These are phyloP conservation scores for Vigna nakashimae DNA, from an alignment of 306 rosid genomes.

Conservation along the genomic window DNA sequence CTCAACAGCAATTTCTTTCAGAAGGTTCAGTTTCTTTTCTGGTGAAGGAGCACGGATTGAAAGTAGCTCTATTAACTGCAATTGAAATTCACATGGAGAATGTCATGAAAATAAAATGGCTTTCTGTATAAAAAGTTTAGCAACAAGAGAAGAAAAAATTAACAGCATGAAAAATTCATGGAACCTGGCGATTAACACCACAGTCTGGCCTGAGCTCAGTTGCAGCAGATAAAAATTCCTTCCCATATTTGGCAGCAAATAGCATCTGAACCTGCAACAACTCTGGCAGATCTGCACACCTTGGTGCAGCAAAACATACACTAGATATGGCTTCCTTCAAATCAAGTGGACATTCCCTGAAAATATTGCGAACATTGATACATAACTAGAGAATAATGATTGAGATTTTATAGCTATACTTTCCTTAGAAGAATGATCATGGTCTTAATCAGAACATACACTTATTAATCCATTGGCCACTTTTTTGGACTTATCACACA, in stretches of 20 bases:
- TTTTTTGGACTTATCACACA: background rate
- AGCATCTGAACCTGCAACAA: slow-evolving; percentile 86
- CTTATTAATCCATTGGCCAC: slow-evolving; percentile 1
- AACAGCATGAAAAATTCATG: slow-evolving; percentile 36
- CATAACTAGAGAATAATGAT: slow-evolving; percentile 25
- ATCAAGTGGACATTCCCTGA: slow-evolving; percentile 92
- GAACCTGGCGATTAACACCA: slow-evolving; percentile 98
- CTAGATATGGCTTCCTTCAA: slow-evolving; percentile 97
- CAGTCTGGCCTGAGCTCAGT: slow-evolving; percentile 93
- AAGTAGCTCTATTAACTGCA: slow-evolving; percentile 86
- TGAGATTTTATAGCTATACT: background rate
- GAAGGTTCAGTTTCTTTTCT: slow-evolving; percentile 83
- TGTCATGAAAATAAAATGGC: slow-evolving; percentile 18
- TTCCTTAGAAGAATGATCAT: slow-evolving; percentile 11
- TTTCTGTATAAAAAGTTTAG: slow-evolving; percentile 17
- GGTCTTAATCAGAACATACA: slow-evolving; percentile 7
- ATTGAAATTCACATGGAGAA: slow-evolving; percentile 41
- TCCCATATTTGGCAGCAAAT: slow-evolving; percentile 86
- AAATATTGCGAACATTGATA: slow-evolving; percentile 14
- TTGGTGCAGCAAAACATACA: slow-evolving; percentile 94
- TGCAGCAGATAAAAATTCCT: slow-evolving; percentile 82
- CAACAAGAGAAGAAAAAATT: slow-evolving; percentile 17
- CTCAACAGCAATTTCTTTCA: slow-evolving; percentile 95
- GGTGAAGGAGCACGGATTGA: slow-evolving; percentile 92
- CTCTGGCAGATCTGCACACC: slow-evolving; percentile 94